Base-by-base conservation (phyloP, 2,329 filamentous ascomycete genomes). In the Aspergillus fructus region DNA sequence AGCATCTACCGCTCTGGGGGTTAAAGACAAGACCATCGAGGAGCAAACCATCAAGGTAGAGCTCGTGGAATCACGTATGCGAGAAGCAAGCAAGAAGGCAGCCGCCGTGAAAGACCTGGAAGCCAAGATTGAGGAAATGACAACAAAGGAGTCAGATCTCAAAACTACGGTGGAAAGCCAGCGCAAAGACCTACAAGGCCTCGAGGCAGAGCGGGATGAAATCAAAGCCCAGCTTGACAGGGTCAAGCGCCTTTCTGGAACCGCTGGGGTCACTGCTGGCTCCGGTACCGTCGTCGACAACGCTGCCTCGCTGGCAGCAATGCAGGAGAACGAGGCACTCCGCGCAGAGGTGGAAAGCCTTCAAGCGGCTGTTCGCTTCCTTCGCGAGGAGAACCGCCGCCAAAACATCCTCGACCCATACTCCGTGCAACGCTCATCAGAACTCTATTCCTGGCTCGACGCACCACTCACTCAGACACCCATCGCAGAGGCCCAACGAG, bases 31-130 rank as follows among this genome's bases (percentile, higher is more conserved):
- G 71, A 87, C 88, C 37, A 85, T 96, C 52, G 92, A 96, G 72
- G 93, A 96, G 58, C 77, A 90, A 23, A 85, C 88, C n/a, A 89
- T 97, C 64, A 93, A 94, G 74, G 96, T 97, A 64, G 93, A 97
- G 74, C 90, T 94, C 41, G 85, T 97, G 39, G 90, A 96, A 73
- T 90, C 90, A 7, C 84, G 91, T 56, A 93, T 94, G 87, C 86
- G 88, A 57, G 92, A 96, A 68, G 90, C 90, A 5, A 86, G 87
- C 62, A 86, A 89, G 70, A 93, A 93, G 74, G 85, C 89, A 13
- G 85, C 73, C 3, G 70, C 74, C 58, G 74, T 76, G 19, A 78
- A 78, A 60, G 75, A 78, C 6, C 69, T 79, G 30, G 76, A 78
- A 62, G 58, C 66, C 13, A 74, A 76, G 57, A 69, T 79, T 42